Base-by-base conservation (phyloP, 1,284 basidiomycete genomes). In the Malassezia brasiliensis region DNA sequence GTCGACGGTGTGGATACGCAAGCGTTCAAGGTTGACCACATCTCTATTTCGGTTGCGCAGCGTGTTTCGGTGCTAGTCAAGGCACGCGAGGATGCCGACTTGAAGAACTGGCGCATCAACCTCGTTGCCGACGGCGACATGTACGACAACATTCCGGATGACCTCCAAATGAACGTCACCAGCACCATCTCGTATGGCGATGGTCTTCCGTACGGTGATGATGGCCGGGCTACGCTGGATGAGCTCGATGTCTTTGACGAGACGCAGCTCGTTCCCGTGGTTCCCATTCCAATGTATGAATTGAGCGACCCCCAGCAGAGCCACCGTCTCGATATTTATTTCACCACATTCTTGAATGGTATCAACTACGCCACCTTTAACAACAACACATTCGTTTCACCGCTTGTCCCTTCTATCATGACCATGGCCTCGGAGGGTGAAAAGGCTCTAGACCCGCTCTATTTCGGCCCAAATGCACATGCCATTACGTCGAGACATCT, bases 51-150 rank as follows among this genome's bases (percentile, higher is more conserved):
- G 11, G 44, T 38, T 6, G 54, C 42, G 1, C 54, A 56, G 54
- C 49, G 54, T 10, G 36, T 37, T 22, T 46, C 41, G 20, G 42
- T 56, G 15, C 40, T 56, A 11, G 48, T 56, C n/a, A 37, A 84
- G 0, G 68, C 93, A 10, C 83, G 86, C 53, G 89, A 90, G 75
- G 87, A 90, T 66, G 85, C 87, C 0, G 78, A 78, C 14, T 50
- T 14, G 7, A 30, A 81, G 19, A 94, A 96, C 79, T 96, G 85
- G 83, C 83, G 82, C 40, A 83, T 98, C 60, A 88, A 90, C 70
- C 85, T 87, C 22, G 87, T 89, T 78, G 88, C 96, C 82, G 87
- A 90, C 57, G 64, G 69, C 12, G 77, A 77, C 61, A 79, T 79
- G 79, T 78, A 63, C 57, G 77, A 70, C 34, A 36, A 59, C 31